Evolutionary conservation across 2,329 filamentous ascomycete genomes (phyloP).

Genomic region (Fusarium humuli): DNA sequence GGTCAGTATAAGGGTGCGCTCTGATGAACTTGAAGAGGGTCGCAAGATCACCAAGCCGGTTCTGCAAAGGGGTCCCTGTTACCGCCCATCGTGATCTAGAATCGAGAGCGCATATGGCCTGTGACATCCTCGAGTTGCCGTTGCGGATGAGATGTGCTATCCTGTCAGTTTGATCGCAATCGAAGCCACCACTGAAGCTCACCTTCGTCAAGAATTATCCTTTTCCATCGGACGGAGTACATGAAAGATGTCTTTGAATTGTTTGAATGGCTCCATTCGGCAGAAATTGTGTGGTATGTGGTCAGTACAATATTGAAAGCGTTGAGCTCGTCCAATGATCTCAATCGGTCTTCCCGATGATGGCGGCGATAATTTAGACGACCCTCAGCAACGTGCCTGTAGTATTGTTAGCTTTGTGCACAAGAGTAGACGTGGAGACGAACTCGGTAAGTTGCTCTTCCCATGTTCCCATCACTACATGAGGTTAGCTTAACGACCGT

Average conservation of each 20-base stretch:
- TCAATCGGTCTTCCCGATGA: slow-evolving; percentile 46
- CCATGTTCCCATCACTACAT: slow-evolving; percentile 54
- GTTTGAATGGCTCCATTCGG: slow-evolving; percentile 49
- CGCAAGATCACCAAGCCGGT: slow-evolving; percentile 56
- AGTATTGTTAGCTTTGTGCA: not conserved
- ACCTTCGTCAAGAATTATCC: slow-evolving; percentile 40
- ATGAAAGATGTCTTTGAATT: slow-evolving; percentile 32
- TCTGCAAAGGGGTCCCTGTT: slow-evolving; percentile 63
- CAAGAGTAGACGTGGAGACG: not conserved
- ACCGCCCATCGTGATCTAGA: slow-evolving; percentile 58
- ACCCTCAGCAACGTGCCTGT: slow-evolving; percentile 42
- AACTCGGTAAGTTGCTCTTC: slow-evolving; percentile 50
- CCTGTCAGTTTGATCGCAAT: not conserved
- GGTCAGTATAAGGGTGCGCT: slow-evolving; percentile 53
- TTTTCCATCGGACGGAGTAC: slow-evolving; percentile 53
- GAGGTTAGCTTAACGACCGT: not conserved
- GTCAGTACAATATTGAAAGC: slow-evolving; percentile 51
- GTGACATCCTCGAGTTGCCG: slow-evolving; percentile 28
- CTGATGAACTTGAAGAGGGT: slow-evolving; percentile 58
- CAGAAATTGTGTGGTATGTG: slow-evolving; percentile 56
- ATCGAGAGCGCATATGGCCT: slow-evolving; percentile 53
- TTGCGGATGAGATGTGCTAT: slow-evolving; percentile 38
- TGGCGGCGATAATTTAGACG: slow-evolving; percentile 46
- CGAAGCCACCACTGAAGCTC: fast-evolving
- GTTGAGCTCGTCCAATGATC: slow-evolving; percentile 17